Evolutionary conservation across 2,329 filamentous ascomycete genomes (phyloP).

Genomic region (Fusarium sp.): DNA sequence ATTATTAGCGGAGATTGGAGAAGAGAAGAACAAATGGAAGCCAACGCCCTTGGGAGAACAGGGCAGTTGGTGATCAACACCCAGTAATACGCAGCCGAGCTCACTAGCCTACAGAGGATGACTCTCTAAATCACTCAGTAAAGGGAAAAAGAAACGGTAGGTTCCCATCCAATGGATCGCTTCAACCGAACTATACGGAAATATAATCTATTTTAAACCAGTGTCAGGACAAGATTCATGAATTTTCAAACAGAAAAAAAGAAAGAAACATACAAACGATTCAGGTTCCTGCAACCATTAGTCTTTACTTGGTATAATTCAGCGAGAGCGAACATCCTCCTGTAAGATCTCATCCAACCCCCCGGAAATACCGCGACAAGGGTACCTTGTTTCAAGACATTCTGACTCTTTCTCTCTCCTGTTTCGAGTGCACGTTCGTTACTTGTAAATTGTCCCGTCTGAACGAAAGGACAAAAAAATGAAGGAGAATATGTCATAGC

Average conservation of each 20-base stretch:
- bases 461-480: background rate
- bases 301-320: background rate
- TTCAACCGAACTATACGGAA: background rate
- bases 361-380: slow-evolving; percentile 45
- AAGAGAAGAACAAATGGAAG: background rate
- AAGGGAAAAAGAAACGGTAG: background rate
- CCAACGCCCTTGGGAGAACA: background rate
- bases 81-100: background rate
- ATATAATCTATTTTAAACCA: background rate
- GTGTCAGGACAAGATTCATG: background rate
- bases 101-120: background rate
- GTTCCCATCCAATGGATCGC: background rate
- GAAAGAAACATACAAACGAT: background rate
- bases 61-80: background rate
- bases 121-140: background rate
- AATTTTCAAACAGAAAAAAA: background rate
- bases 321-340: background rate
- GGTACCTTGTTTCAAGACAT: slow-evolving; percentile 32
- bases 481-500: slow-evolving; percentile 5
- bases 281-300: background rate
- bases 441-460: slow-evolving; percentile 12
- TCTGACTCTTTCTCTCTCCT: slow-evolving; percentile 5
- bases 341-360: slow-evolving; percentile 12
- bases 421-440: slow-evolving; percentile 32
- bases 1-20: background rate